Conservation (phyloP, 148 eudicot genomes). For the Beta vulgaris region DNA sequence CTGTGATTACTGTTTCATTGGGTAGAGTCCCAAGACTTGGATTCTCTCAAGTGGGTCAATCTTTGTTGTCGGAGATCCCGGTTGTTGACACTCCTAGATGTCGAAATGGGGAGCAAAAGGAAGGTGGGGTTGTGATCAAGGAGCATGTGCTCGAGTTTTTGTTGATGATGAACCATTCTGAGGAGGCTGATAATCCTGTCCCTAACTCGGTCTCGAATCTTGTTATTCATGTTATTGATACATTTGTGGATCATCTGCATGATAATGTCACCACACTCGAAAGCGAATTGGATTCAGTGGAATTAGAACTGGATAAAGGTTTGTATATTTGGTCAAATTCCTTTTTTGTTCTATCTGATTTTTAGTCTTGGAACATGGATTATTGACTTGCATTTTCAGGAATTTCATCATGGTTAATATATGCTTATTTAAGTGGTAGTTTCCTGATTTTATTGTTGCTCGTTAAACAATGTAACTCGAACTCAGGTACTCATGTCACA, state of each 20-base stretch:
- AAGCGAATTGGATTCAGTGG: conserved; percentile 87
- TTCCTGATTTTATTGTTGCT: not conserved
- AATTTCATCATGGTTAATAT: not conserved
- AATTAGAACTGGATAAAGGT: conserved; percentile 88
- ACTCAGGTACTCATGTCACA: too few relatives aligned
- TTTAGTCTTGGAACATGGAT: too few relatives aligned
- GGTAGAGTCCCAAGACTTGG: conserved; percentile 90
- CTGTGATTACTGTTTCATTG: conserved; percentile 86
- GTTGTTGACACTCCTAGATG: conserved; percentile 61
- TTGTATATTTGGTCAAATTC: conserved; percentile 13
- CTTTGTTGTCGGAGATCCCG: conserved; percentile 82
- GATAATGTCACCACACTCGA: conserved; percentile 86
- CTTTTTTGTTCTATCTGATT: not conserved
- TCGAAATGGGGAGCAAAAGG: conserved; percentile 39
- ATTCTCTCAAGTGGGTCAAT: conserved; percentile 66
- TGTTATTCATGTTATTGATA: conserved; percentile 86
- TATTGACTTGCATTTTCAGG: not conserved
- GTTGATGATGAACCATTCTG: conserved; percentile 93
- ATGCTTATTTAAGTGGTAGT: not conserved
- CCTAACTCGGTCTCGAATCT: conserved; percentile 80
- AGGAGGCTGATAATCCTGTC: conserved; percentile 98
- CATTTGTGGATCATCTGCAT: conserved; percentile 92
- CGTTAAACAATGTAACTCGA: too few relatives aligned
- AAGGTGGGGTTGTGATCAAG: conserved; percentile 56
- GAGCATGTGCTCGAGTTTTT: conserved; percentile 94